Conservation (phyloP, 192 early-diverging fungal species). For the Pilaira anomala region DNA sequence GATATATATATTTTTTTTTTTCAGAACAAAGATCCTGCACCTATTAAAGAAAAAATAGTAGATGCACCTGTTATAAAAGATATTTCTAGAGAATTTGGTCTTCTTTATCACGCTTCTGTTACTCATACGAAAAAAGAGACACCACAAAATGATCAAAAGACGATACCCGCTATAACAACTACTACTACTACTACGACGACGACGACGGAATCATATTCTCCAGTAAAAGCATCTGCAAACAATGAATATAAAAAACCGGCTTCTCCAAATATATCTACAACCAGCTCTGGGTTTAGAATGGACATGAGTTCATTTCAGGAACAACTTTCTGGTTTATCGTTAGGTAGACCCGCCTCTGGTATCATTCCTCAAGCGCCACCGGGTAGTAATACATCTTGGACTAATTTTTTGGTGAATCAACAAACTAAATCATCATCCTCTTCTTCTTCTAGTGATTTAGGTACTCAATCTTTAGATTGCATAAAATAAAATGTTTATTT, state of each 20-base stretch:
- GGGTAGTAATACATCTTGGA: too few relatives aligned
- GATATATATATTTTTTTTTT: not conserved
- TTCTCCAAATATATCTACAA: not conserved
- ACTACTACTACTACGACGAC: not conserved
- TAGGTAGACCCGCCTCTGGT: conserved; percentile 24
- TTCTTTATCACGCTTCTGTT: too few relatives aligned
- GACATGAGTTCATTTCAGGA: conserved; percentile 23
- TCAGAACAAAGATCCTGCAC: not conserved
- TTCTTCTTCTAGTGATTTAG: too few relatives aligned
- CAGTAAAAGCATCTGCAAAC: not conserved
- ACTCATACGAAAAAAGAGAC: too few relatives aligned
- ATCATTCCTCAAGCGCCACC: conserved; percentile 14
- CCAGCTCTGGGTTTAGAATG: conserved; percentile 4
- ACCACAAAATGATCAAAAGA: too few relatives aligned
- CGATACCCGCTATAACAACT: not conserved
- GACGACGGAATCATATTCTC: too few relatives aligned
- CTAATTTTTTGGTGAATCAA: too few relatives aligned
- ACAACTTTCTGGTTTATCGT: conserved; percentile 24
- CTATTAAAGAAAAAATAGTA: not conserved
- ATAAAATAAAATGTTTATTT: too few relatives aligned
- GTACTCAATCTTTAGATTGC: too few relatives aligned
- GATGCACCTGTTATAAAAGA: not conserved
- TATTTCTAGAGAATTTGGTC: too few relatives aligned
- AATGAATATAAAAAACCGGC: not conserved
- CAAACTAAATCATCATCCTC: too few relatives aligned